Conservation (phyloP, 441 rosid species). For the Jatropha multifida region DNA sequence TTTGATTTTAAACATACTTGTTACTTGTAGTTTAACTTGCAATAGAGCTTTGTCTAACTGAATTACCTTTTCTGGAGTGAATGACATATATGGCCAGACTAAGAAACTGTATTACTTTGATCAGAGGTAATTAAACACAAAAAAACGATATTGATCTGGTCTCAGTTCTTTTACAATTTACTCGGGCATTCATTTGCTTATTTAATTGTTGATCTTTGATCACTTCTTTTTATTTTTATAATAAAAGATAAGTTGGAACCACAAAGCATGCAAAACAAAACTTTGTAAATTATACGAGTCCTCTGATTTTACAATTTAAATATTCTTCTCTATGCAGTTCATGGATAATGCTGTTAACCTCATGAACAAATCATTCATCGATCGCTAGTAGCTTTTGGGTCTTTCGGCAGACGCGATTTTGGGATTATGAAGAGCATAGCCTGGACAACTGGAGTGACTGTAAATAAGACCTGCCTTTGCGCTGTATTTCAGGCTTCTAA, state of each 20-base stretch:
- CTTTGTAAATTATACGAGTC: neutral
- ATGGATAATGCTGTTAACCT: slow-evolving; percentile 82
- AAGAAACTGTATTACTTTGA: too few species aligned
- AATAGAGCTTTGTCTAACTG: too few species aligned
- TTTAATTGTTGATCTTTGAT: neutral
- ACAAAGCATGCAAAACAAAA: neutral
- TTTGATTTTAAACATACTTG: neutral
- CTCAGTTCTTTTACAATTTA: neutral
- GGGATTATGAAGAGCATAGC: slow-evolving; percentile 16
- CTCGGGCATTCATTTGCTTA: neutral
- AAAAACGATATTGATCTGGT: neutral
- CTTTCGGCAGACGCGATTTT: slow-evolving; percentile 18
- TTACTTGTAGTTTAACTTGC: too few species aligned
- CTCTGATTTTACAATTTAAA: slow-evolving; percentile 16
- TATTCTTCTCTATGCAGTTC: slow-evolving; percentile 52
- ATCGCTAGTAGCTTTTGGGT: slow-evolving; percentile 39
- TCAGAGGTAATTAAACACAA: too few species aligned
- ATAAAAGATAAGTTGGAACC: neutral
- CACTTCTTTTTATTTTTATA: neutral
- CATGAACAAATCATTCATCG: slow-evolving; percentile 85
- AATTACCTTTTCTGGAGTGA: too few species aligned
- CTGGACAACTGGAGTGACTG: slow-evolving; percentile 20
- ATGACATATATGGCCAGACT: too few species aligned
- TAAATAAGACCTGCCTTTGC: slow-evolving; percentile 16
- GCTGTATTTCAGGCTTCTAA: neutral